Evolutionary conservation across 2,329 filamentous ascomycete genomes (phyloP).

Genomic region (Dactylellina parvicollis): DNA sequence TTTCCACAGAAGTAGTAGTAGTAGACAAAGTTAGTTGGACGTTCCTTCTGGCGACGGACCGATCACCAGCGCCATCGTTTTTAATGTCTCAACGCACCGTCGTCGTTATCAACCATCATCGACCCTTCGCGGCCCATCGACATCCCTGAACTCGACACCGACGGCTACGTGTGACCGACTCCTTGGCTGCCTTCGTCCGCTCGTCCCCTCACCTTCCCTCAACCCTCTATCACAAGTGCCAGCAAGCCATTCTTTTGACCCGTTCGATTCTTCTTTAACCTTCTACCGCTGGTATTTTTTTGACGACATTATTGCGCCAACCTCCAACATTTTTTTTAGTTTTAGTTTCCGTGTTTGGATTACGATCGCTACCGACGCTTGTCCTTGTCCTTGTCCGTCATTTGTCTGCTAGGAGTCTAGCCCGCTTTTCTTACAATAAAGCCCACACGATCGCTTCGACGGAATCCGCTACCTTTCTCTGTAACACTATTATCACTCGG

Average conservation of each 20-base stretch:
- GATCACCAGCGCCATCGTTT: constrained; percentile 33
- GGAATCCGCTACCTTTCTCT: background rate
- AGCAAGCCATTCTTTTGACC: constrained; percentile 36
- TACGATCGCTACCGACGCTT: constrained; percentile 45
- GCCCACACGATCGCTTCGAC: constrained; percentile 21
- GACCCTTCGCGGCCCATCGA: background rate
- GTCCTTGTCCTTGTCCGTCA: constrained; percentile 22
- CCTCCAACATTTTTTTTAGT: constrained; percentile 12
- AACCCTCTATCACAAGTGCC: constrained; percentile 16
- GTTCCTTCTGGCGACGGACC: constrained; percentile 40
- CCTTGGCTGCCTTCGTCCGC: constrained; percentile 9
- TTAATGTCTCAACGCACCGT: constrained; percentile 34
- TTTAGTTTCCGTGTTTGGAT: constrained; percentile 2
- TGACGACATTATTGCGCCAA: constrained; percentile 40
- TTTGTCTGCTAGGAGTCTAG: background rate
- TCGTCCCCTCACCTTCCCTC: background rate
- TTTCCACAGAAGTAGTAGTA: constrained; percentile 9
- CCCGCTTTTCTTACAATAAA: constrained; percentile 5
- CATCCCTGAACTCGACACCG: background rate
- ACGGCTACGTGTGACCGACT: constrained; percentile 8
- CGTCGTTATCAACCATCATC: too few relatives aligned
- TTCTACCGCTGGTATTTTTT: constrained; percentile 43
- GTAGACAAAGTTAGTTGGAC: too few relatives aligned
- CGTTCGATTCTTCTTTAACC: background rate
- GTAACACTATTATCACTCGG: background rate